Conservation (phyloP, 2,329 filamentous ascomycete species). For the Beauveria caledonica region DNA sequence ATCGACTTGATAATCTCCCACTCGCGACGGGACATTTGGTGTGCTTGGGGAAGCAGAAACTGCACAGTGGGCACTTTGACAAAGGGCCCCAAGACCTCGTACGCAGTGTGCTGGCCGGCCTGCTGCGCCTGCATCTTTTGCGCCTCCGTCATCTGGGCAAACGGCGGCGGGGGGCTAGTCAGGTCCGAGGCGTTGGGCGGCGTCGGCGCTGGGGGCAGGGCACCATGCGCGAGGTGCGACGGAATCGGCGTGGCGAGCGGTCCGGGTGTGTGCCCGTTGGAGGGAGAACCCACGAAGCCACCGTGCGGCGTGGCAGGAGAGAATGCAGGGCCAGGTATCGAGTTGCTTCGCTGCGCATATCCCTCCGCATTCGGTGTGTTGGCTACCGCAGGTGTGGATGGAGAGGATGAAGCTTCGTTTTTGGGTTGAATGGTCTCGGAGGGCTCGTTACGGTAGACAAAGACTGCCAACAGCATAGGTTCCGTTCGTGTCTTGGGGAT, state of each 20-base stretch:
- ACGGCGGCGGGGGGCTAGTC: conserved; percentile 15
- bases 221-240: conserved; percentile 11
- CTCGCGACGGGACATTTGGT: conserved; percentile 60
- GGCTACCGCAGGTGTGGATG: conserved; percentile 13
- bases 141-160: conserved; percentile 20
- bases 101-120: conserved; percentile 48
- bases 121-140: conserved; percentile 35
- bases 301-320: conserved; percentile 43
- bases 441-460: conserved; percentile 66
- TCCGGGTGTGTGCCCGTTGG: conserved; percentile 12
- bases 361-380: conserved; percentile 24
- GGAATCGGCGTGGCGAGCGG: conserved; percentile 11
- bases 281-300: conserved; percentile 14
- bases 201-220: conserved; percentile 15
- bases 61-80: conserved; percentile 57
- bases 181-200: conserved; percentile 11
- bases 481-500: conserved; percentile 65
- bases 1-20: conserved; percentile 66
- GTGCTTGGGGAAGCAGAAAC: conserved; percentile 61
- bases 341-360: conserved; percentile 36
- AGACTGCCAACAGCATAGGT: conserved; percentile 71
- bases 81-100: conserved; percentile 55
- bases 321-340: conserved; percentile 42
- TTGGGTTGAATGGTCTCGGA: conserved; percentile 25
- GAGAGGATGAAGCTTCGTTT: conserved; percentile 10